Evolutionary conservation across 2,329 filamentous ascomycete genomes (phyloP), one percentile per base, ranked within the genome.

Genomic region (Pyrenochaeta sp.): DNA sequence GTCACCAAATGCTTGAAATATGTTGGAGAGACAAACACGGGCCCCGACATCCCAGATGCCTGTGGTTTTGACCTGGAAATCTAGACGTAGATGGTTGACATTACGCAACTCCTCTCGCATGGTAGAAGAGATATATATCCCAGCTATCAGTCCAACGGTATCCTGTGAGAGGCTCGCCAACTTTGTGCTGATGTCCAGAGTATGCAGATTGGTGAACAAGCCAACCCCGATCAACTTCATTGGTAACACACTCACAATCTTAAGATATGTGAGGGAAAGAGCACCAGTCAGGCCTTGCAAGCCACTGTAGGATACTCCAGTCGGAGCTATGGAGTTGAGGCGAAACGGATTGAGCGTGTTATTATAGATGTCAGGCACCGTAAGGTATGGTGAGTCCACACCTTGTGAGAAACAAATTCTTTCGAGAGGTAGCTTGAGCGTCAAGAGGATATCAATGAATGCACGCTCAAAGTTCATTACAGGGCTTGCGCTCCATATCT

Each of bases 61-160:
- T 18, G 21, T 18, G 10, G 35, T 4, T 37, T 37, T 37, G 7
- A 37, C 12, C 3, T 61, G 48, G 11, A 58, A 63, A 20, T 61
- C 58, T 14, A 63, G 46, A 43, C 58, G 58, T 3, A 63, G 32
- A 15, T 58, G 49, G 9, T 40, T 51, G 30, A 63, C 54, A 2
- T 15, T 20, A 4, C 32, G 18, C 7, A 48, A 31, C 1, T 2
- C 12, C 17, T 12, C 15, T 10, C 6, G 15, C 5, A 15, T 37
- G 3, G 9, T 11, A 20, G 35, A 7, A 32, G 15, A 30, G 21
- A 14, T 9, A 15, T 31, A 43, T 2, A 15, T 10, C 12, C 18
- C 17, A 10, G 27, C 15, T 10, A 31, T 9, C 3, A 2, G 5
- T 18, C 27, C 2, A 12, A 29, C 14, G 17, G 30, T 32, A 17